Percentiles rank a stretch among this genome's conserved stretches.
Evolutionary conservation across 148 eudicot species (phyloP).

Genomic region (Bassia scoparia): DNA sequence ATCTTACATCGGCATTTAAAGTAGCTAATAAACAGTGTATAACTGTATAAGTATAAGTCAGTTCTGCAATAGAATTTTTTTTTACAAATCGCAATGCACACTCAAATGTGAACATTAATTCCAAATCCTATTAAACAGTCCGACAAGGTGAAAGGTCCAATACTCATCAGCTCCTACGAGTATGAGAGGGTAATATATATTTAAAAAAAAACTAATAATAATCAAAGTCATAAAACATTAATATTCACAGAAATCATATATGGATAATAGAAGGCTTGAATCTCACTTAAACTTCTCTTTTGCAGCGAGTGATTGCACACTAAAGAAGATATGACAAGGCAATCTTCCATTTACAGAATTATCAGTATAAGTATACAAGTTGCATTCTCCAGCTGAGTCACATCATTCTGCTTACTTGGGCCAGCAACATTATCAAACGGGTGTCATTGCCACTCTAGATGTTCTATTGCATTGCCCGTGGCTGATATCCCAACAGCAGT

Average conservation of each 20-base stretch:
- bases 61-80: too few relatives aligned
- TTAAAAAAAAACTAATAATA: background rate
- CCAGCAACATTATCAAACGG: conserved; percentile 18
- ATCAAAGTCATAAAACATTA: background rate
- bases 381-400: conserved; percentile 16
- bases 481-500: background rate
- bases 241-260: background rate
- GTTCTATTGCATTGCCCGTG: conserved; percentile 12
- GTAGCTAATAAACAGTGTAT: too few relatives aligned
- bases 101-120: too few relatives aligned
- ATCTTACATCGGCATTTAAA: too few relatives aligned
- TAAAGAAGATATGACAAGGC: conserved; percentile 27
- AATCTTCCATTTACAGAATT: conserved; percentile 37
- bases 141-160: too few relatives aligned
- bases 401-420: conserved; percentile 19
- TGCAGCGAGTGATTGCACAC: conserved; percentile 1
- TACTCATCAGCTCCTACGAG: too few relatives aligned
- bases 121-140: too few relatives aligned
- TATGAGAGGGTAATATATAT: too few relatives aligned
- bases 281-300: conserved; percentile 14
- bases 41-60: too few relatives aligned
- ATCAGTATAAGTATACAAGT: background rate
- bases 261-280: background rate
- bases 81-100: too few relatives aligned
- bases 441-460: conserved; percentile 14